Conservation (phyloP, 371 early-diverging fungal genomes). For the Syncephalastrum racemosum region DNA sequence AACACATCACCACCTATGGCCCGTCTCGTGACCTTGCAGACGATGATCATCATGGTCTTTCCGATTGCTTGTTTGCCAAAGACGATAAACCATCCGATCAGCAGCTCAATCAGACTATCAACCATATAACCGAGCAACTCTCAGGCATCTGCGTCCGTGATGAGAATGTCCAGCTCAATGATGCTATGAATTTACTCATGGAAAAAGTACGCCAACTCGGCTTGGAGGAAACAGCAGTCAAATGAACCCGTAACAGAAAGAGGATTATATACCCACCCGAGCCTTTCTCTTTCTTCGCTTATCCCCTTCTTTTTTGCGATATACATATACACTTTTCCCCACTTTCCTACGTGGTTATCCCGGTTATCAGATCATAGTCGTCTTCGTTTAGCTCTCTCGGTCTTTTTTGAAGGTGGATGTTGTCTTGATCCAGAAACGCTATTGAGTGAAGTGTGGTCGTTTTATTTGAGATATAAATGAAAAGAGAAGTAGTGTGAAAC, state of each 20-base stretch:
- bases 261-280: too few relatives aligned
- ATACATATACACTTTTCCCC: too few relatives aligned
- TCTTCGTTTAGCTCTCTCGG: too few relatives aligned
- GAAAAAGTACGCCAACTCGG: slow-evolving; percentile 42
- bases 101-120: slow-evolving; percentile 29
- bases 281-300: too few relatives aligned
- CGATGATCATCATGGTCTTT: slow-evolving; percentile 24
- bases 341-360: too few relatives aligned
- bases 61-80: slow-evolving; percentile 33
- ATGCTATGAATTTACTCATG: slow-evolving; percentile 36
- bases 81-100: slow-evolving; percentile 17
- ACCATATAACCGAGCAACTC: slow-evolving; percentile 22
- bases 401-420: too few relatives aligned
- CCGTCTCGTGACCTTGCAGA: slow-evolving; percentile 20
- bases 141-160: slow-evolving; percentile 18
- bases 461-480: too few relatives aligned
- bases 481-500: too few relatives aligned
- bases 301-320: too few relatives aligned
- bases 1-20: slow-evolving; percentile 32
- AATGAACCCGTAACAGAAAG: background rate
- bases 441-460: too few relatives aligned
- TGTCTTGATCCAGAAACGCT: too few relatives aligned
- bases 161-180: slow-evolving; percentile 16
- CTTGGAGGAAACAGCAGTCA: slow-evolving; percentile 22
- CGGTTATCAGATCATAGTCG: too few relatives aligned